Percentiles rank a stretch among this genome's conserved stretches.
Evolutionary conservation across 2,329 filamentous ascomycete genomes (phyloP).

Genomic region (Alternaria ethzedia): DNA sequence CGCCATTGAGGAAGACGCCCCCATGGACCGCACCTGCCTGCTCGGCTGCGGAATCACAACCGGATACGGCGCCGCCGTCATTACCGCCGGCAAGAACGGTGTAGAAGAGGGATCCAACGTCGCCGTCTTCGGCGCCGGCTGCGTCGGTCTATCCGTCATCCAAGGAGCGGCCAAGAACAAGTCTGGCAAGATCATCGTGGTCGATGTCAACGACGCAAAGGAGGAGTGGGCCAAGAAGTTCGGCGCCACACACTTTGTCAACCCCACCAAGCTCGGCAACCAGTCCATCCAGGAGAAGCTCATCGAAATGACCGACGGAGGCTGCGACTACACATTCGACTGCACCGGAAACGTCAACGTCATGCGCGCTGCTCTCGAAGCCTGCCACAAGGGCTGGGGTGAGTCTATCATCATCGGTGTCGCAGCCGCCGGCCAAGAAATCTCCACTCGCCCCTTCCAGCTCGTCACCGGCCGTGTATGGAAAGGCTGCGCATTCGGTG

Average conservation of each 20-base stretch:
- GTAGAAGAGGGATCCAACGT: slow-evolving; percentile 89
- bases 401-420: slow-evolving; percentile 98
- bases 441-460: slow-evolving; percentile 94
- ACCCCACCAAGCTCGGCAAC: slow-evolving; percentile 70
- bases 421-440: slow-evolving; percentile 94
- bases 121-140: slow-evolving; percentile 93
- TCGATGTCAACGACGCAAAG: slow-evolving; percentile 86
- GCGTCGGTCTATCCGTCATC: slow-evolving; percentile 92
- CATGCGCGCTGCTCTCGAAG: slow-evolving; percentile 94
- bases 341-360: slow-evolving; percentile 97
- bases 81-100: slow-evolving; percentile 73
- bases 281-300: slow-evolving; percentile 91
- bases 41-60: slow-evolving; percentile 98
- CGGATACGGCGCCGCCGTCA: slow-evolving; percentile 92
- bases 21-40: slow-evolving; percentile 95
- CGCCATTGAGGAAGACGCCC: slow-evolving; percentile 85
- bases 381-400: slow-evolving; percentile 99
- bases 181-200: slow-evolving; percentile 77
- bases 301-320: slow-evolving; percentile 96
- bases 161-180: slow-evolving; percentile 89
- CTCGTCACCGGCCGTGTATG: slow-evolving; percentile 96
- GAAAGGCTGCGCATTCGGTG: slow-evolving; percentile 97
- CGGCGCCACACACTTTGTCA: slow-evolving; percentile 95
- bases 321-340: slow-evolving; percentile 99
- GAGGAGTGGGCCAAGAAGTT: slow-evolving; percentile 94